Evolutionary conservation across 1,139 yeast genomes (phyloP).

Genomic region (Eremothecium cymbalariae): DNA sequence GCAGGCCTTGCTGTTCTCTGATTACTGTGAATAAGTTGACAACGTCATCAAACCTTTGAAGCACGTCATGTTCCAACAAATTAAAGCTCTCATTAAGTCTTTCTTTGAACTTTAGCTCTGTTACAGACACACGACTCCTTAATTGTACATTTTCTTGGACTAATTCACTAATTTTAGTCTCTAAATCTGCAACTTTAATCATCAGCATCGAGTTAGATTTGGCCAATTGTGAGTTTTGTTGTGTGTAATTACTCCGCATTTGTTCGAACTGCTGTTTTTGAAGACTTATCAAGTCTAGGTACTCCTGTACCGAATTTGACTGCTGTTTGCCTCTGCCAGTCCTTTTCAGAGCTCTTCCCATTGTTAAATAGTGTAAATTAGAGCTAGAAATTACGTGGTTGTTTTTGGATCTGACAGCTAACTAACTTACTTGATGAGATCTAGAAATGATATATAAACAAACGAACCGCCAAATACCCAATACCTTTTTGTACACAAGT

Average conservation of each 20-base stretch:
- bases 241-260: conserved; percentile 16
- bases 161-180: conserved; percentile 39
- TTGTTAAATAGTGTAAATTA: too few species aligned
- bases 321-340: background rate
- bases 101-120: conserved; percentile 30
- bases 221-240: conserved; percentile 47
- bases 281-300: conserved; percentile 4
- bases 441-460: background rate
- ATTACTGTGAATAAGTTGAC: conserved; percentile 35
- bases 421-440: too few species aligned
- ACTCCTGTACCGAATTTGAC: conserved; percentile 3
- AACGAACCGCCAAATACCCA: conserved; percentile 1
- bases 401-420: too few species aligned
- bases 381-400: too few species aligned
- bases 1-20: conserved; percentile 33
- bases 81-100: conserved; percentile 33
- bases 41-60: conserved; percentile 40
- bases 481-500: conserved; percentile 1
- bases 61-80: conserved; percentile 37
- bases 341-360: conserved; percentile 3
- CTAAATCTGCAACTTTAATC: conserved; percentile 44
- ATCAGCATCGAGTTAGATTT: conserved; percentile 46
- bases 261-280: conserved; percentile 12
- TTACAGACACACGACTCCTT: conserved; percentile 32
- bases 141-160: conserved; percentile 41